Evolutionary conservation across 441 rosid genomes (phyloP).

Genomic region (Cnidoscolus chayamansa): DNA sequence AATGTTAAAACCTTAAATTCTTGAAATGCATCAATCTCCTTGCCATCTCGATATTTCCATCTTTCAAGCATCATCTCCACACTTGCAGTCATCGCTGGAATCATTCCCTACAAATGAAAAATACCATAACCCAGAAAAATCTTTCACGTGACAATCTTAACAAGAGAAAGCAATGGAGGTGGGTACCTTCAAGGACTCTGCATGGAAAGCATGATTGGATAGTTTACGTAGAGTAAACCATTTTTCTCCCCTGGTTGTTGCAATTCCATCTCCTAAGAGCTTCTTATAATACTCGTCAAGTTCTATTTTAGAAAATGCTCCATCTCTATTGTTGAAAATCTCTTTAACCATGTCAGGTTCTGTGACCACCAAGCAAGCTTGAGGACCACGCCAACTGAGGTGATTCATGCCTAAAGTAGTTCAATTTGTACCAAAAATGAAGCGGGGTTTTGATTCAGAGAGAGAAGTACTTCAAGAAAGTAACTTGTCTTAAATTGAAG

Average conservation of each 20-base stretch:
- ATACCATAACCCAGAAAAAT: neutral
- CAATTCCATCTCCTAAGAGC: constrained; percentile 20
- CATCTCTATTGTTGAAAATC: constrained; percentile 9
- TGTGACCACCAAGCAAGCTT: constrained; percentile 11
- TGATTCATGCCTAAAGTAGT: constrained; percentile 13
- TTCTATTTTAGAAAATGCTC: constrained; percentile 2
- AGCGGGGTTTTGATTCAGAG: neutral
- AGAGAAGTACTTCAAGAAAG: neutral
- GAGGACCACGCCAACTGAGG: constrained; percentile 17
- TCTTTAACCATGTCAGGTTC: constrained; percentile 16
- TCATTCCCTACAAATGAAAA: constrained; percentile 8
- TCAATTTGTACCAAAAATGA: neutral
- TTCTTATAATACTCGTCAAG: neutral
- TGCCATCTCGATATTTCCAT: constrained; percentile 25
- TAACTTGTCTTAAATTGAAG: no score
- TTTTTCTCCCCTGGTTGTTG: neutral
- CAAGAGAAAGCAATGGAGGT: neutral
- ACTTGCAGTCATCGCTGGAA: constrained; percentile 16
- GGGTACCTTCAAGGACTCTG: constrained; percentile 24
- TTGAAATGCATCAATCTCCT: constrained; percentile 31
- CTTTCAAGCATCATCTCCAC: constrained; percentile 33
- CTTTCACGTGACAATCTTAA: neutral
- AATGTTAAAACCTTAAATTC: constrained; percentile 28
- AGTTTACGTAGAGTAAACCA: constrained; percentile 19
- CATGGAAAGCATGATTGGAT: constrained; percentile 24